phyloP scores from a whole-genome alignment of 257 asterid species.

The Schizonepeta tenuifolia region DNA sequence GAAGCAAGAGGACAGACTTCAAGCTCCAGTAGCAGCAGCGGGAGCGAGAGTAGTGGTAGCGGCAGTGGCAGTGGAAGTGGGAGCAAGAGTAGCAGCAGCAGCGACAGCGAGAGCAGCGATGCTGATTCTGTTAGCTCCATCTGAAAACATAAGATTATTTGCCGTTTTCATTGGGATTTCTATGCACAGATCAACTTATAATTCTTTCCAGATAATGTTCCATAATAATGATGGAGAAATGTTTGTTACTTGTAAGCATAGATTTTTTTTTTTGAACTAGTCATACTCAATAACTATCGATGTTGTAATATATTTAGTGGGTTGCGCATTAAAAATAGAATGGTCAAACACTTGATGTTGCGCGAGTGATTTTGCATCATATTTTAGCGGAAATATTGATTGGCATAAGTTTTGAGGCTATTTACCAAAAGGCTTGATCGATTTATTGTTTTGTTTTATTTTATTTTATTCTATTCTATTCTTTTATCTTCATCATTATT shows the following conservation, averaged over 20 bases:
- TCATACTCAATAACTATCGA: not conserved
- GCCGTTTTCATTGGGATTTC: not conserved
- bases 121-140: slow-evolving; percentile 67
- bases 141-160: slow-evolving; percentile 33
- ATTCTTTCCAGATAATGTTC: slow-evolving; percentile 3
- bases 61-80: slow-evolving; percentile 67
- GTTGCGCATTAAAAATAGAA: not conserved
- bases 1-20: slow-evolving; percentile 56
- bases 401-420: too few species aligned
- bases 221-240: not conserved
- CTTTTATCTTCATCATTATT: too few species aligned
- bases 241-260: not conserved
- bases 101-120: slow-evolving; percentile 79
- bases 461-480: too few species aligned
- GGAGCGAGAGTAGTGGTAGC: slow-evolving; percentile 64
- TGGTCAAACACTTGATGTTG: not conserved
- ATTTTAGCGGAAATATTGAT: not conserved
- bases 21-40: slow-evolving; percentile 72
- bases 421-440: too few species aligned
- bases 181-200: not conserved
- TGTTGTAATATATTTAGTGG: not conserved
- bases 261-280: not conserved
- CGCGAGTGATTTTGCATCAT: not conserved
- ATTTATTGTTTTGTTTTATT: too few species aligned
- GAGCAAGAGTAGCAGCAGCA: slow-evolving; percentile 60